These are phyloP conservation scores for Chloris gayana DNA, from an alignment of 176 grass and related monocot species.

Conservation along the genomic window DNA sequence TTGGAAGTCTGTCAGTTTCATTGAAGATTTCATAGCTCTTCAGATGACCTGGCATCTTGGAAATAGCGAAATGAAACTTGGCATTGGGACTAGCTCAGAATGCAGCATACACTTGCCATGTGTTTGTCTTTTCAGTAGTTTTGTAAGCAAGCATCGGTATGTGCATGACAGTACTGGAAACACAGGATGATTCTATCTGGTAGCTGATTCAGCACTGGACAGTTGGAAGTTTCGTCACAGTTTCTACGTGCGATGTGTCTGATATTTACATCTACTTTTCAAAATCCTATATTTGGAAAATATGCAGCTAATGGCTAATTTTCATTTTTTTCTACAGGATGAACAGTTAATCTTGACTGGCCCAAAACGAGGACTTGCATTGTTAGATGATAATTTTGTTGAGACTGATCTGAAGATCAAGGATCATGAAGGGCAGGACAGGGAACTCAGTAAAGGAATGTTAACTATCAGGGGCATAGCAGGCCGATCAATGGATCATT, in stretches of 20 bases:
- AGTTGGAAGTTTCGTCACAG: not conserved
- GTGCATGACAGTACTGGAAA: not conserved
- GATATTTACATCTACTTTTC: not conserved
- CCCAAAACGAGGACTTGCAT: not conserved
- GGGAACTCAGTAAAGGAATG: slow-evolving; percentile 12
- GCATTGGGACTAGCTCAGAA: no score
- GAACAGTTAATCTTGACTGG: slow-evolving; percentile 16
- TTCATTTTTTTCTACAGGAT: not conserved
- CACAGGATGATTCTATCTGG: no score
- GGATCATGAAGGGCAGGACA: not conserved
- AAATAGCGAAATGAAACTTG: no score
- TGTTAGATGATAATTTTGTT: not conserved
- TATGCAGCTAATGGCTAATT: not conserved
- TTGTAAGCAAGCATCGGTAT: no score
- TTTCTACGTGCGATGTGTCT: not conserved
- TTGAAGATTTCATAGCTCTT: no score
- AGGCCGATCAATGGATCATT: not conserved
- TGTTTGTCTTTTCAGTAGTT: no score
- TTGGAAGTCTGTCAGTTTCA: no score
- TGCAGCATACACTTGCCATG: no score
- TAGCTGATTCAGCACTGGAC: no score
- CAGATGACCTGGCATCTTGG: no score
- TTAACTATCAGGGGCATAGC: not conserved
- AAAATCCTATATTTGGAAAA: not conserved
- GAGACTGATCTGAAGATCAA: slow-evolving; percentile 20